These are phyloP conservation scores for Dactylorhiza incarnata DNA, from an alignment of 106 monocot species.

Conservation along the genomic window DNA sequence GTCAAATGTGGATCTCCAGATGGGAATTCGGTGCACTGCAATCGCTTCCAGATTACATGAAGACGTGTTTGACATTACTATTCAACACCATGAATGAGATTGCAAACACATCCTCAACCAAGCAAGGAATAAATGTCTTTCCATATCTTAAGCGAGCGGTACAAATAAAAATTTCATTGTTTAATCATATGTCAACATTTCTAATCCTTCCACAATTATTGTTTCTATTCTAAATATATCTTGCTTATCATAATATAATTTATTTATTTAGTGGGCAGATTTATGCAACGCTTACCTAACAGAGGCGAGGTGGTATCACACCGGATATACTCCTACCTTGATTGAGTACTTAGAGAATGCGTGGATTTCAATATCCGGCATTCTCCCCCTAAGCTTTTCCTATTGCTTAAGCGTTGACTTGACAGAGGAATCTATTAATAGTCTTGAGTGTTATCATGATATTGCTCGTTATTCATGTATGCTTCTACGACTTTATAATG, in stretches of 20 bases:
- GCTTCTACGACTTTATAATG: neutral
- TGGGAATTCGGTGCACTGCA: slow-evolving; percentile 15
- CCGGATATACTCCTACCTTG: slow-evolving; percentile 12
- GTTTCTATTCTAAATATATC: too few relatives aligned
- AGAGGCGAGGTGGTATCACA: slow-evolving; percentile 13
- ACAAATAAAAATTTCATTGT: too few relatives aligned
- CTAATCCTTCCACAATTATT: too few relatives aligned
- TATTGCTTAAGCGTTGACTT: neutral
- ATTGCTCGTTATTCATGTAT: neutral
- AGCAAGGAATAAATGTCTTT: slow-evolving; percentile 1
- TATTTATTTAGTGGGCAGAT: slow-evolving; percentile 9
- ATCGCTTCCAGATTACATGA: slow-evolving; percentile 28
- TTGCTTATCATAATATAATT: too few relatives aligned
- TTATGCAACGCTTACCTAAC: slow-evolving; percentile 14
- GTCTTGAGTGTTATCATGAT: neutral
- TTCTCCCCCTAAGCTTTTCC: neutral
- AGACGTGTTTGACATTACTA: slow-evolving; percentile 11
- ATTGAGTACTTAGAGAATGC: slow-evolving; percentile 22
- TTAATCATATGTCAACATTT: too few relatives aligned
- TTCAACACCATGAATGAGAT: slow-evolving; percentile 18
- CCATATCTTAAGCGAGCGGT: slow-evolving; percentile 1
- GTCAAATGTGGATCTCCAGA: too few relatives aligned
- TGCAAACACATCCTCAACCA: neutral
- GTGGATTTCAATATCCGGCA: slow-evolving; percentile 5
- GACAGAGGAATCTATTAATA: too few relatives aligned